Evolutionary conservation across 345 rosid genomes (phyloP), one percentile per base, ranked within the genome.

Genomic region (Eucalyptus pauciflora): DNA sequence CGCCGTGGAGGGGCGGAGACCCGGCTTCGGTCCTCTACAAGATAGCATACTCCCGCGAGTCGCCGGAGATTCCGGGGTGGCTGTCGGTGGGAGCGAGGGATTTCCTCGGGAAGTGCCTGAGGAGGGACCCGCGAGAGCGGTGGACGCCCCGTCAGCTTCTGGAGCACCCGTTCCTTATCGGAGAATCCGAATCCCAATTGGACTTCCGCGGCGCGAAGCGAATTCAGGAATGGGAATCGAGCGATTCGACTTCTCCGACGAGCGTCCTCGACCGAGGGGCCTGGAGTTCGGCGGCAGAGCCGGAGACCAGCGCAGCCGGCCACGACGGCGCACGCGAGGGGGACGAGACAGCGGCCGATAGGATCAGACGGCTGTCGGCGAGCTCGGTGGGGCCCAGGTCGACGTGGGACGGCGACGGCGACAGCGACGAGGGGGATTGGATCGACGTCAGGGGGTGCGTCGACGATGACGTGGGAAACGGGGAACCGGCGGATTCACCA

Each of bases 231-330:
- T 86, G 90, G 31, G 90, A 71, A 52, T 87, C 92, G 45, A 87
- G 67, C 85, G 48, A 15, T 37, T 37, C 83, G 83, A 5, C 83
- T 50, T 97, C 99, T 87, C 99, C 99, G 50, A 96, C 98, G 50
- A 94, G 97, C 86, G 92, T 95, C 88, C 94, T 94, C 87, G 98
- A 97, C 89, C 96, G 91, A 87, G 91, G 90, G 49, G 86, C 94
- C 56, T 95, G 99, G 99, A 91, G 89, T 45, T 90, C 94, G 25
- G 48, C 90, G 64, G 96, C 94, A n/a, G 94, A 91, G 80, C 48
- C 94, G 29, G 93, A 69, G 33, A 85, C 89, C 11, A 88, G 90
- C 33, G 33, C 91, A 81, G 92, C 88, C 80, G 86, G 86, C 56
- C 85, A 83, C 43, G 88, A 79, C 89, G 91, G 56, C 33, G 25